Evolutionary conservation across 148 eudicot genomes (phyloP), one percentile per base, ranked within the genome.

Genomic region (Rhododendron vialii): DNA sequence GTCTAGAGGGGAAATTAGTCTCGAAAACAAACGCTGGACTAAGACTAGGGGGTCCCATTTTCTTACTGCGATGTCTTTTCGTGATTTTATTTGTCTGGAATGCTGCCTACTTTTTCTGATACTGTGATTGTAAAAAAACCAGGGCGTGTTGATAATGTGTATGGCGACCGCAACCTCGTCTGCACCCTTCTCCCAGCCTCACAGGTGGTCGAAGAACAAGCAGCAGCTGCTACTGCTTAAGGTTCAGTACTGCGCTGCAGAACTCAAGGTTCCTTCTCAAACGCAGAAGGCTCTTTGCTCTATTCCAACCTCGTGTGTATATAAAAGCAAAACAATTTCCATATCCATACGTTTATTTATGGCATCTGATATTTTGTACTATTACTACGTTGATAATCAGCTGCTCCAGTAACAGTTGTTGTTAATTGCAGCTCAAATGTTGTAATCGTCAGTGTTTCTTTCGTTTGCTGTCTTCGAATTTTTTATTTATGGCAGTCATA

Each of bases 131-230:
- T 69, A 78, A 7, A 78, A 7, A 50, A 36, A 82, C 84, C 92
- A 97, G 99, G 92, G 18, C 98, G 98, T 73, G 95, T 97, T 6
- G 98, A 97, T 92, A 97, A 97, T 81, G 99, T 97, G 75, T 97
- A 97, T 53, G 99, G 99, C 28, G 99, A 97, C 86, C 94, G 99
- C 76, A 97, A 97, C 94, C 94, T 97, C 85, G 57, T 93, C 88
- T 97, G 99, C 93, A 95, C 98, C 67, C 98, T 97, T 85, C 99
- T 89, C 17, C 91, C 98, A 2, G 93, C 92, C 48, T 88, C 96
- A 82, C 95, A 95, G 86, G 92, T 88, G 50, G 96, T 85, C 4
- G 98, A 96, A 92, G 95, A 94, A 88, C 88, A 90, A 87, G 99
- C 98, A 87, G 99, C 98, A 8, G 96, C 91, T 67, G 99, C 91